Percentiles rank a stretch among this genome's conserved stretches.
phyloP scores from a whole-genome alignment of 805 yeast species.

The Candida nanaspora region DNA sequence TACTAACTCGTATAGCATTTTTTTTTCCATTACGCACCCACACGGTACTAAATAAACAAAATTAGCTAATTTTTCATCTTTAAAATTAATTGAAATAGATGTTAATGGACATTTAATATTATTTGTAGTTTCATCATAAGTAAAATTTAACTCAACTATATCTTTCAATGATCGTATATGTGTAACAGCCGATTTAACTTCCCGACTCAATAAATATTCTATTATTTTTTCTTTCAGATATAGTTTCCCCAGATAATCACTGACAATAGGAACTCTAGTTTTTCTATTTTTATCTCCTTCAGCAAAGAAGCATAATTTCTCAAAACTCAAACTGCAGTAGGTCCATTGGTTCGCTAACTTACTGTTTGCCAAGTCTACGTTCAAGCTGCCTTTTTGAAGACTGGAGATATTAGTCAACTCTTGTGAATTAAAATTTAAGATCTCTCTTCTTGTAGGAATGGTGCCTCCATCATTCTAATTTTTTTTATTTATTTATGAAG shows the following conservation, averaged over 20 bases:
- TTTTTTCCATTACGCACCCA: constrained; percentile 34
- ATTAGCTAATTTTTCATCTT: constrained; percentile 17
- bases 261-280: constrained; percentile 41
- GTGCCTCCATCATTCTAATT: constrained; percentile 67
- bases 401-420: constrained; percentile 1
- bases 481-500: no score
- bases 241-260: constrained; percentile 62
- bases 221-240: constrained; percentile 59
- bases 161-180: constrained; percentile 22
- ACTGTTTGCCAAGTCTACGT: constrained; percentile 12
- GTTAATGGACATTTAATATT: constrained; percentile 33
- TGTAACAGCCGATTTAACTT: constrained; percentile 9
- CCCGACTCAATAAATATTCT: constrained; percentile 42
- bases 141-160: not conserved
- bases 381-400: constrained; percentile 7
- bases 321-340: constrained; percentile 41
- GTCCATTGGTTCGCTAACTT: constrained; percentile 29
- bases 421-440: constrained; percentile 21
- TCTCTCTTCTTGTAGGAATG: constrained; percentile 51
- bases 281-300: not conserved
- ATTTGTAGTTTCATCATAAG: constrained; percentile 8
- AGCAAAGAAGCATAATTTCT: not conserved
- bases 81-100: constrained; percentile 27
- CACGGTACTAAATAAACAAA: constrained; percentile 41
- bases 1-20: constrained; percentile 20